Percentiles rank a stretch among this genome's conserved stretches.
These are phyloP conservation scores for Serendipita sp. DNA, from an alignment of 768 basidiomycete genomes.

Conservation along the genomic window DNA sequence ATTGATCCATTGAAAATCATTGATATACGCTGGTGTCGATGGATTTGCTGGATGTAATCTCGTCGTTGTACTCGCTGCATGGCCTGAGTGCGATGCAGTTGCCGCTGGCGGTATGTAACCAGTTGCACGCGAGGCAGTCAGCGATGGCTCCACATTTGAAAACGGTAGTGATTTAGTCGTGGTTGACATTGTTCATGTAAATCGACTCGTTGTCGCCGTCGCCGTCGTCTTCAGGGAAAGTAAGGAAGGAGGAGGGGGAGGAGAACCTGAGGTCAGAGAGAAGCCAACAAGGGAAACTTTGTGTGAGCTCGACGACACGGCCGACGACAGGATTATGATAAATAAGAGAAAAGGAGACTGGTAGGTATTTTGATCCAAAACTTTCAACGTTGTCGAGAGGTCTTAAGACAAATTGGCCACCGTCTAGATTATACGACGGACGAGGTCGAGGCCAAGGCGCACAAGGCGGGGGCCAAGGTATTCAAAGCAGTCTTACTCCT, in stretches of 20 bases:
- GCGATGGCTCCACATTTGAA: slow-evolving; percentile 5
- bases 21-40: slow-evolving; percentile 26
- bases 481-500: not conserved
- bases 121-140: slow-evolving; percentile 8
- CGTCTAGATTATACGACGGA: not conserved
- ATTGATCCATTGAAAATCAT: slow-evolving; percentile 35
- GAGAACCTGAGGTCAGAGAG: not conserved
- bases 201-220: too few relatives aligned
- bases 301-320: too few relatives aligned
- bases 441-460: not conserved
- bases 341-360: too few relatives aligned
- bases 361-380: too few relatives aligned
- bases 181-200: not conserved
- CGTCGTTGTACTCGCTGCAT: slow-evolving; percentile 2
- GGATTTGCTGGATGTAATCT: slow-evolving; percentile 20
- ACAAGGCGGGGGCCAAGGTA: not conserved
- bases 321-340: too few relatives aligned
- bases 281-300: too few relatives aligned
- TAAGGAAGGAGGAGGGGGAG: not conserved
- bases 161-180: not conserved
- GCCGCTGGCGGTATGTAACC: slow-evolving; percentile 11
- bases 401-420: not conserved
- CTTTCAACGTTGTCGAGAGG: too few relatives aligned
- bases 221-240: not conserved
- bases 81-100: not conserved